Evolutionary conservation across 1,139 yeast species (phyloP).

Genomic region (Yamadazyma spencermartinsiae): DNA sequence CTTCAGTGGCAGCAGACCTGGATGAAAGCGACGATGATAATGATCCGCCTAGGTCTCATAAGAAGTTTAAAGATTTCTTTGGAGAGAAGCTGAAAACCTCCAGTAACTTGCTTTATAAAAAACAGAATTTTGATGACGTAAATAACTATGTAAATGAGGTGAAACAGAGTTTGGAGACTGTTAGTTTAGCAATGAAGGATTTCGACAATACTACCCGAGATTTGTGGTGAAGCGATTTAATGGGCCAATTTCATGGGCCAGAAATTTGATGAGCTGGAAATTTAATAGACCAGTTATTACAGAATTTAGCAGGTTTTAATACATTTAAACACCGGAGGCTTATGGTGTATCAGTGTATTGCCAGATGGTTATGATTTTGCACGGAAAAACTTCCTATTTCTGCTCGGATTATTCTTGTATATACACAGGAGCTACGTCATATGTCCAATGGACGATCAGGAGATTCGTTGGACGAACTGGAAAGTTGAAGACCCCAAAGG

Average conservation of each 20-base stretch:
- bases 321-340: too few relatives aligned
- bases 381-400: neutral
- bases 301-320: too few relatives aligned
- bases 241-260: too few relatives aligned
- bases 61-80: slow-evolving; percentile 23
- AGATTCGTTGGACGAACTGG: too few relatives aligned
- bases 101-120: slow-evolving; percentile 21
- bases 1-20: neutral
- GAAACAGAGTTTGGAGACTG: slow-evolving; percentile 29
- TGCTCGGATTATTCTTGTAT: neutral
- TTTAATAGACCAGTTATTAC: too few relatives aligned
- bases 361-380: neutral
- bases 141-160: slow-evolving; percentile 39
- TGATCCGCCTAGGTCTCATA: slow-evolving; percentile 5
- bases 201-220: slow-evolving; percentile 42
- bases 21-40: slow-evolving; percentile 14
- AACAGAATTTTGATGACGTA: slow-evolving; percentile 41
- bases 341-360: too few relatives aligned
- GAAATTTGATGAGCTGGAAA: too few relatives aligned
- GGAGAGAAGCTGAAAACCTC: slow-evolving; percentile 15
- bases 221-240: slow-evolving; percentile 30
- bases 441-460: neutral
- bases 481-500: too few relatives aligned
- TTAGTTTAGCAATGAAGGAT: slow-evolving; percentile 42
- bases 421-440: neutral